Evolutionary conservation across 1,139 yeast species (phyloP), one percentile per base, ranked within the genome.

Genomic region (Yamadazyma diospyri): DNA sequence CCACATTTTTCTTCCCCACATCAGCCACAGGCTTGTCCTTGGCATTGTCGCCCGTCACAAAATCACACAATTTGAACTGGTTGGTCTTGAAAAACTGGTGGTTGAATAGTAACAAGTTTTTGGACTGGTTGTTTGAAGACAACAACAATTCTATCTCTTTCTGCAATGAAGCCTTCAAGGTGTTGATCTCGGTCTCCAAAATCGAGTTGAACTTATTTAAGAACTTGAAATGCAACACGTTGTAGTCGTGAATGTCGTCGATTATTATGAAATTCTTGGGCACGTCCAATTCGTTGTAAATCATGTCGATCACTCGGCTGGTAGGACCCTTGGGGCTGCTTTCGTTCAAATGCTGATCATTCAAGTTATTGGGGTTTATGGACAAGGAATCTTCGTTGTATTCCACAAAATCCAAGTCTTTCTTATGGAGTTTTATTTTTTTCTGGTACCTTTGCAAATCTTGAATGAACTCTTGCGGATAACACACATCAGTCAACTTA

Each of bases 401-500:
- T 38, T 63, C 69, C 24, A 61, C 46, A 38, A 66, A 61, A 41
- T 66, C 69, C 27, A 63, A 54, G 41, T 69, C 72, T 30, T 57
- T 47, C 43, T 69, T 69, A 31, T 61, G 57, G 11, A 68, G 39
- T 9, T 59, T 57, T 23, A 69, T 53, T 33, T 55, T 59, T 14
- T 55, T 55, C 20, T 53, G 41, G 37, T 50, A 58, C 48, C 58
- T 57, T 35, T 55, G 60, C 23, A 67, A 47, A 42, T 69, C 75
- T 39, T 62, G 64, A 13, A 69, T 54, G 32, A 69, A 61, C 42
- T 69, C 75, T 32, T 55, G 57, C 1, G 75, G 74, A 21, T 54
- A 59, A 11, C 45, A 47, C 4, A 37, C 39, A 31, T 47, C 51
- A 10, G 35, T 37, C 8, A 38, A 28, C 25, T 40, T 32, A 35